phyloP scores from a whole-genome alignment of 805 yeast genomes.

The Trichomonascus vanleenenianus region DNA sequence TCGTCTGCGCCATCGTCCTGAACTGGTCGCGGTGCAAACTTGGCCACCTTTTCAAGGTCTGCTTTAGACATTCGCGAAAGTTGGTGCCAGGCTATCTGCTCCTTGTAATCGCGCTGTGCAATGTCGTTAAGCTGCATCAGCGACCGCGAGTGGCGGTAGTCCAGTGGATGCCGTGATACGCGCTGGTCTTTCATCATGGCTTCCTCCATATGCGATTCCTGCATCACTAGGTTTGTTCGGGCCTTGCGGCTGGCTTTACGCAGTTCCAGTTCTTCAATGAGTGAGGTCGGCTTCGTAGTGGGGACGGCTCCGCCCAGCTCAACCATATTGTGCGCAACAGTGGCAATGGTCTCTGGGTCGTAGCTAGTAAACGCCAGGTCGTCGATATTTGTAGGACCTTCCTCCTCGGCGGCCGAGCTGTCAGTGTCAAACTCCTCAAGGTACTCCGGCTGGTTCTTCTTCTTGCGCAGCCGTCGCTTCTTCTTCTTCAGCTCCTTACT shows the following conservation, averaged over 20 bases:
- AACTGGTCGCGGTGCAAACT: neutral
- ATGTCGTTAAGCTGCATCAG: slow-evolving; percentile 25
- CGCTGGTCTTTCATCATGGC: slow-evolving; percentile 1
- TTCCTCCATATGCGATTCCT: slow-evolving; percentile 13
- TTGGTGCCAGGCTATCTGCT: slow-evolving; percentile 9
- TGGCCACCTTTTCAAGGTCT: neutral
- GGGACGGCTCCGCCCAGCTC: neutral
- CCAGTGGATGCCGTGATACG: slow-evolving; percentile 22
- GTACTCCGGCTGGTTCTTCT: neutral
- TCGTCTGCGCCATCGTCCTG: slow-evolving; percentile 20
- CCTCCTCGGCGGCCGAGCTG: slow-evolving; percentile 1
- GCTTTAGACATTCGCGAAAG: neutral
- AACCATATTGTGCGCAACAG: neutral
- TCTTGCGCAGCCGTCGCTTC: neutral
- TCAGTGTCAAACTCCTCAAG: slow-evolving; percentile 4
- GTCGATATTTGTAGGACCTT: slow-evolving; percentile 8
- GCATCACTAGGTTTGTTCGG: slow-evolving; percentile 19
- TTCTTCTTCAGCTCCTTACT: neutral
- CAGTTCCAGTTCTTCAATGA: slow-evolving; percentile 32
- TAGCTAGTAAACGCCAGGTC: slow-evolving; percentile 25
- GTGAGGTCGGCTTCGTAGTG: slow-evolving; percentile 22
- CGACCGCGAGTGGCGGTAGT: slow-evolving; percentile 20
- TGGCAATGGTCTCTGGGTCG: slow-evolving; percentile 16
- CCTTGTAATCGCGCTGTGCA: slow-evolving; percentile 25
- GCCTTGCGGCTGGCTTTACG: slow-evolving; percentile 27